Percentiles rank a stretch among this genome's conserved stretches.
phyloP scores from a whole-genome alignment of 129 eudicot genomes.

The Pseudognaphalium luteoalbum region DNA sequence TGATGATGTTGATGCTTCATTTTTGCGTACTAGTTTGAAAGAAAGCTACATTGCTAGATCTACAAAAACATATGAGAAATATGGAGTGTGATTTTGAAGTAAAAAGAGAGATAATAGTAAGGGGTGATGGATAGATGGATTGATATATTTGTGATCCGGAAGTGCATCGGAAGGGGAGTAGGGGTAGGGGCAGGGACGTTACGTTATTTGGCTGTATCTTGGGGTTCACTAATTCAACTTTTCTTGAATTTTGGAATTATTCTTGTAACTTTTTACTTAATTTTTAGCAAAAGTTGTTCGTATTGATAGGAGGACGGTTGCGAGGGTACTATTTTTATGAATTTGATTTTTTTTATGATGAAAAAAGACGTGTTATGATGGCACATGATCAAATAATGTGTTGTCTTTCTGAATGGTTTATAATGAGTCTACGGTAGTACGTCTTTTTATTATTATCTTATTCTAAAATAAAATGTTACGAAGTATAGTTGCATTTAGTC shows the following conservation, averaged over 20 bases:
- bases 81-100: neutral
- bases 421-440: no score
- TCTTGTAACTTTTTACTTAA: constrained; percentile 6
- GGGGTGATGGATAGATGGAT: neutral
- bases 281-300: neutral
- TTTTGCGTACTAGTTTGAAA: neutral
- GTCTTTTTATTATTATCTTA: no score
- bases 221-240: constrained; percentile 1
- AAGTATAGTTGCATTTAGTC: no score
- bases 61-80: neutral
- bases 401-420: no score
- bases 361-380: no score
- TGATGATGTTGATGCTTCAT: constrained; percentile 15
- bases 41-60: constrained; percentile 24
- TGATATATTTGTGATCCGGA: neutral
- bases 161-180: constrained; percentile 12
- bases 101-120: neutral
- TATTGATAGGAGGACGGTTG: neutral
- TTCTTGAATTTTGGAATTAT: constrained; percentile 4
- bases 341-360: no score
- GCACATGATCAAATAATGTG: no score
- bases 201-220: neutral
- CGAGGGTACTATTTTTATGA: neutral
- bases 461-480: no score
- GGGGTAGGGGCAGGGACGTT: neutral